Percentiles rank a stretch among this genome's conserved stretches.
Evolutionary conservation across 2,329 filamentous ascomycete genomes (phyloP).

Genomic region (Monosporascus sp.): DNA sequence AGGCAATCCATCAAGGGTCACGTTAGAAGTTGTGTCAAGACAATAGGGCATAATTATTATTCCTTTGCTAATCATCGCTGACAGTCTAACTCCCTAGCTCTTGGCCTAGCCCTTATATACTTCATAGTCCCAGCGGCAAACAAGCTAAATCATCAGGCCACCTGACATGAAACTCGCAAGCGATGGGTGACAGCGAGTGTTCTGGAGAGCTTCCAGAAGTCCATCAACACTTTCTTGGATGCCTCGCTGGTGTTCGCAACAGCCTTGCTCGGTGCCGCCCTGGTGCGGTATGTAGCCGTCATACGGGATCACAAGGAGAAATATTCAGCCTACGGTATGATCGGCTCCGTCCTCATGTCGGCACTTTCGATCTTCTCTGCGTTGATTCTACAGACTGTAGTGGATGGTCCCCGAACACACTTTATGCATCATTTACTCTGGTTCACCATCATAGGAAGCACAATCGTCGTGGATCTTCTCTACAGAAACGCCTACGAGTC

Average conservation of each 20-base stretch:
- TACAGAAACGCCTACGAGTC: conserved; percentile 7
- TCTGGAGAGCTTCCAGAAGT: conserved; percentile 9
- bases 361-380: conserved; percentile 15
- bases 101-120: conserved; percentile 8
- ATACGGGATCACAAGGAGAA: conserved; percentile 8
- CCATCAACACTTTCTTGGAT: conserved; percentile 11
- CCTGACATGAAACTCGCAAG: not conserved
- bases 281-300: conserved; percentile 10
- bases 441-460: conserved; percentile 12
- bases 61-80: no score
- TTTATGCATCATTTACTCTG: conserved; percentile 15
- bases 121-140: conserved; percentile 8
- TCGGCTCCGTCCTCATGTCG: conserved; percentile 15
- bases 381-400: conserved; percentile 11
- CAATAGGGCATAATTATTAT: no score
- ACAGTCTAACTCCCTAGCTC: conserved; percentile 2
- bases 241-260: conserved; percentile 14
- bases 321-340: conserved; percentile 14
- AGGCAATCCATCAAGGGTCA: no score
- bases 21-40: no score
- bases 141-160: not conserved
- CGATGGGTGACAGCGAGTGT: not conserved
- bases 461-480: conserved; percentile 10
- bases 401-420: conserved; percentile 3
- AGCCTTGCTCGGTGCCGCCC: conserved; percentile 13